phyloP scores from a whole-genome alignment of 2,329 filamentous ascomycete species.

The Thelonectria rubi region DNA sequence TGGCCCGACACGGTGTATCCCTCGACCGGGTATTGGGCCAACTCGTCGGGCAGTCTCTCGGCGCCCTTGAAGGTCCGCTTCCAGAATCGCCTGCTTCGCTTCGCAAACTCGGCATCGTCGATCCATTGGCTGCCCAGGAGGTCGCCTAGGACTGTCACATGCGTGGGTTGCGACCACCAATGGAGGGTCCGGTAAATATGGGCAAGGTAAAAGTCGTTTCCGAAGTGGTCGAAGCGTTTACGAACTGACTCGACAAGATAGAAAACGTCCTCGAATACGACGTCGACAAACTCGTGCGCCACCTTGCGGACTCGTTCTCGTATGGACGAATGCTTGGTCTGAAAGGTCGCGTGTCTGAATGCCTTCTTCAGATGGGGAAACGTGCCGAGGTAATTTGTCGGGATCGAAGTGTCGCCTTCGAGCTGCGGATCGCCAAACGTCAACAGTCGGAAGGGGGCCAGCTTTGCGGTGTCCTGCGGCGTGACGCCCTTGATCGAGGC shows the following conservation, averaged over 20 bases:
- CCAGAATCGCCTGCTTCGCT: constrained; percentile 81
- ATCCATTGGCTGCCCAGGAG: constrained; percentile 97
- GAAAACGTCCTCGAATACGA: constrained; percentile 74
- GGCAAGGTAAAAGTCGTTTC: constrained; percentile 93
- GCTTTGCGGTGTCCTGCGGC: constrained; percentile 37
- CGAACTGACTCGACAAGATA: constrained; percentile 71
- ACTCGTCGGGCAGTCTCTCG: constrained; percentile 67
- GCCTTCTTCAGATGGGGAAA: constrained; percentile 64
- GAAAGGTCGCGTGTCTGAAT: constrained; percentile 58
- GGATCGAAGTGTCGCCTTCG: constrained; percentile 89
- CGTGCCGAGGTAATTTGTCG: constrained; percentile 60
- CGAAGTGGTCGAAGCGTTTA: constrained; percentile 87
- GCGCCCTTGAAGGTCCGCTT: constrained; percentile 76
- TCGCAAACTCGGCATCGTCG: constrained; percentile 81
- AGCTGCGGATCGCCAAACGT: constrained; percentile 92
- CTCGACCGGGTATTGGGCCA: constrained; percentile 58
- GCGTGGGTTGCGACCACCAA: constrained; percentile 87
- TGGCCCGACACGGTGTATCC: constrained; percentile 62
- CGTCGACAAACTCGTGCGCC: constrained; percentile 67
- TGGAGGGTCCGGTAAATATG: constrained; percentile 87
- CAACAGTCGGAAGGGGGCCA: constrained; percentile 85
- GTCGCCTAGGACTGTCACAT: constrained; percentile 89
- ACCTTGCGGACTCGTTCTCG: constrained; percentile 62
- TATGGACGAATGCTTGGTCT: constrained; percentile 55
- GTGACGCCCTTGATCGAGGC: constrained; percentile 38